Evolutionary conservation across 768 basidiomycete species (phyloP), one percentile per base, ranked within the genome.

Genomic region (Trametes meyenii): DNA sequence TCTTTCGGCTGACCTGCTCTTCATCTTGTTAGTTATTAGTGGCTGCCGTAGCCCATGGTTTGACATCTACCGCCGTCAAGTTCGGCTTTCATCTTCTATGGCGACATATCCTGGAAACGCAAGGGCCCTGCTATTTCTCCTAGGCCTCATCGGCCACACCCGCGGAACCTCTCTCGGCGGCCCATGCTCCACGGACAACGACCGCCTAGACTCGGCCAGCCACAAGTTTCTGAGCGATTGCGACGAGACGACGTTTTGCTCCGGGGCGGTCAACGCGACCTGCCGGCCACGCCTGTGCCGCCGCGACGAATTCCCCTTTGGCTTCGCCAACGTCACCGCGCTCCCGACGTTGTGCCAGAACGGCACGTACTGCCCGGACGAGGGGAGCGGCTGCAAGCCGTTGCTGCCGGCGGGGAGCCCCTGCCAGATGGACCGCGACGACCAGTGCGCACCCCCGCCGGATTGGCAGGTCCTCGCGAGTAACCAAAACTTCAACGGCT

Each of bases 351-450:
- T 83, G 36, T 90, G 88, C 66, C 67, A 74, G 1, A 50, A 60
- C 16, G 85, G 80, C 8, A 71, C 74, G n/a, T 89, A 85, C 73
- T 89, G 87, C 65, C 86, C 86, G 0, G 88, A 90, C 66, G 85
- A 88, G 67, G 86, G 84, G 13, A 81, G 81, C 64, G 80, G 79
- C 3, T 90, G 88, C 70, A 67, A 74, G 36, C 64, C 70, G 5
- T 71, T 82, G 46, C 70, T 77, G 0, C 58, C 69, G 0, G 70
- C 80, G 2, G 87, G 86, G 0, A 73, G 69, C 7, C 36, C 74
- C 0, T 89, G 88, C 68, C 83, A 89, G 69, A 70, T 88, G 67
- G 83, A 84, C 60, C 74, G 88, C 42, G 88, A 89, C 68, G 86
- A 83, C 44, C 83, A 85, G 64, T 84, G 82, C 58, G 72, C 71